Base-by-base conservation (phyloP, 306 rosid species). In the Leucaena leucocephala region DNA sequence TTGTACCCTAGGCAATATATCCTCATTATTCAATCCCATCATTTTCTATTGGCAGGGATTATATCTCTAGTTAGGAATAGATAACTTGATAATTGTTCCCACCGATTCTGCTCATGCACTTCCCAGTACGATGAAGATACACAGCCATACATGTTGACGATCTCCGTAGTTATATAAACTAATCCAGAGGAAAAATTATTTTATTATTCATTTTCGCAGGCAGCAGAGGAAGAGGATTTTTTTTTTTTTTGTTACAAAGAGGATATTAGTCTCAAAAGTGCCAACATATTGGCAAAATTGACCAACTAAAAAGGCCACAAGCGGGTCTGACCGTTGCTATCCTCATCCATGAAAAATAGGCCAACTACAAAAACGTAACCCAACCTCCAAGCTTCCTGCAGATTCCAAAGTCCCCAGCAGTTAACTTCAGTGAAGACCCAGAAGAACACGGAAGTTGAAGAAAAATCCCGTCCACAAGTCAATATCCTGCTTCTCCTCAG, bases 401-500 rank as follows among this genome's bases (percentile, higher is more conserved):
- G 64, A 14, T 27, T 59, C 13, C 43, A 7, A 74, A 21, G n/a
- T 17, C 33, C 17, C 8, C 44, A 15, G 21, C 17, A 10, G 46
- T 2, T 17, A 74, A 38, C 77, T 40, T 39, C 68, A 27, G 38
- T 7, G 22, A 38, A 6, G 77, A 12, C 64, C 40, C 4, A 6
- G 22, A 17, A 50, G 44, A 33, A 48, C 6, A 46, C 36, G 65
- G 67, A 74, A 39, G 77, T 74, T 52, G 40, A 74, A 58, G 54
- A 74, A 61, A 59, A 44, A 75, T 45, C 58, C 69, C 0, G 12
- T 76, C 55, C 73, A 33, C 59, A 17, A 38, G 45, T 66, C 45
- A 36, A n/a, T 55, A 44, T 72, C 78, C 70, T 66, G 72, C 46
- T 78, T 69, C 49, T 52, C 55, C 46, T 58, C 78, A 11, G 66